Base-by-base conservation (phyloP, 2,329 filamentous ascomycete species). In the Akanthomyces lecanii region DNA sequence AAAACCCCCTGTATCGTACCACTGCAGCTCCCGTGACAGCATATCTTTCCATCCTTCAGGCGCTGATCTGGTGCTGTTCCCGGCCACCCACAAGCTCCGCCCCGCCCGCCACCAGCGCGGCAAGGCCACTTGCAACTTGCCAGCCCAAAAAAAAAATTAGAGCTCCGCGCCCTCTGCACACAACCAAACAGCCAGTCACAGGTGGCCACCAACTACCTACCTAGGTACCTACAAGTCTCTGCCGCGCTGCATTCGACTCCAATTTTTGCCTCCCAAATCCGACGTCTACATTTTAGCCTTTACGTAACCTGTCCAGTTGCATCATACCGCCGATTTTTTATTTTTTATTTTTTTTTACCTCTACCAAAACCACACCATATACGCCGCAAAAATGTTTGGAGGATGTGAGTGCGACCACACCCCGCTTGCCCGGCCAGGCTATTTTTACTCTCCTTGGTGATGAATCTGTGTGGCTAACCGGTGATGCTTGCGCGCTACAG, bases 401-500 rank as follows among this genome's bases (percentile, higher is more conserved):
- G 70, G 70, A 70, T 71, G 82, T 85, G 76, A 69, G 81, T 77
- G 48, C 61, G 53, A 45, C 48, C 61, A 16, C 59, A 40, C 47
- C 45, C 59, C 50, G 16, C 14, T 63, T n/a, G 21, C 42, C 57
- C n/a, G 38, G n/a, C 42, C 48, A 53, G 44, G 58, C 58, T 40
- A 38, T n/a, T n/a, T 21, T 14, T 56, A 28, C 21, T 44, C 7
- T 18, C 18, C 38, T 61, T 56, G 60, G 33, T 36, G 7, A 65
- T 48, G 23, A 60, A 40, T 4, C 5, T 21, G 30, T 23, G 18
- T 42, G 16, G 40, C 63, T 64, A 47, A 64, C 45, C 33, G 45
- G n/a, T 28, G 42, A 55, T 54, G 45, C 40, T 36, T 47, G 3
- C 36, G 16, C 23, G 14, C 38, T 55, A 40, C 72, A 89, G 86